Conservation (phyloP, 2,329 filamentous ascomycete genomes). For the Keithomyces neogunnii region DNA sequence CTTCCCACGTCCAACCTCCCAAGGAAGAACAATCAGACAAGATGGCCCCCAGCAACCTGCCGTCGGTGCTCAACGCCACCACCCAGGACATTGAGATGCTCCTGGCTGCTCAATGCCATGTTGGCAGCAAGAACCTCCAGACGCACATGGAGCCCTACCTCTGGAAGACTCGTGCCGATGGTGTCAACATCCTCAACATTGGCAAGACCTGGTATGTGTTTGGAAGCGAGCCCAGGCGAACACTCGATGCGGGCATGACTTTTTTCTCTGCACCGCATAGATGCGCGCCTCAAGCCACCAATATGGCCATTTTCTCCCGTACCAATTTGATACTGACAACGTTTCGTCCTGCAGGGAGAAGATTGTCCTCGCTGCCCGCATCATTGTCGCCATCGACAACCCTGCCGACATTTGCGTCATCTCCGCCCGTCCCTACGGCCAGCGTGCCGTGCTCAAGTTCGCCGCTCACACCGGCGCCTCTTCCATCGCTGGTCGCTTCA, state of each 20-base stretch:
- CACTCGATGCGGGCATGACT: neutral
- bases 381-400: conserved; percentile 99
- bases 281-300: too few relatives aligned
- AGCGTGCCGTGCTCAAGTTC: conserved; percentile 99
- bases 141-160: conserved; percentile 99
- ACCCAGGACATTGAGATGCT: conserved; percentile 99
- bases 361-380: conserved; percentile 96
- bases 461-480: conserved; percentile 95
- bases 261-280: neutral
- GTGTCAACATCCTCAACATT: conserved; percentile 98
- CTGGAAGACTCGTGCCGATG: conserved; percentile 98
- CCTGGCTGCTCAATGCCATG: conserved; percentile 90
- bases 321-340: conserved; percentile 6
- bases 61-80: conserved; percentile 92
- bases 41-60: conserved; percentile 94
- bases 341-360: conserved; percentile 69
- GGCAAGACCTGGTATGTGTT: conserved; percentile 93
- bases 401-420: conserved; percentile 98
- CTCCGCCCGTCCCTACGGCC: conserved; percentile 98
- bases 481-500: conserved; percentile 98
- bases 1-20: conserved; percentile 20
- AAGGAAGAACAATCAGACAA: conserved; percentile 46
- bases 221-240: neutral
- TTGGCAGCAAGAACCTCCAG: conserved; percentile 98
- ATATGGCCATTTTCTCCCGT: too few relatives aligned